phyloP scores from a whole-genome alignment of 768 basidiomycete genomes.

The Mycena amicta region DNA sequence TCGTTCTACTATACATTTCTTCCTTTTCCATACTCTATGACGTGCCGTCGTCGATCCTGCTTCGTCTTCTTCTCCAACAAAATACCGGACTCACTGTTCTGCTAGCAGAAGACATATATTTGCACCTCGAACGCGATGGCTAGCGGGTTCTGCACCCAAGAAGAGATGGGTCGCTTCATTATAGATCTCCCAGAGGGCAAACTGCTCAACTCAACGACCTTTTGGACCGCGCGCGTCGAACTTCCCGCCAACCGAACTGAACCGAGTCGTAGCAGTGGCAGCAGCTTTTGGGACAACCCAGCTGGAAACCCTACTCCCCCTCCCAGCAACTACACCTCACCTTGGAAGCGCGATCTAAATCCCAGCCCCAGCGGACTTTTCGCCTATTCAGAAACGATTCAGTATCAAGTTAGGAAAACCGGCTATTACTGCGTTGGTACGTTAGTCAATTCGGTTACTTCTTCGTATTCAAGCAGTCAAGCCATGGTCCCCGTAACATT shows the following conservation, averaged over 20 bases:
- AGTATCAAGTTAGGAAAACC: constrained; percentile 80
- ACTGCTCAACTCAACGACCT: constrained; percentile 70
- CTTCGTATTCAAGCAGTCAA: constrained; percentile 32
- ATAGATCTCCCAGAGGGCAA: constrained; percentile 68
- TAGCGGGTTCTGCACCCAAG: constrained; percentile 66
- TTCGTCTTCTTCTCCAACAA: no score
- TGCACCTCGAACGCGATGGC: constrained; percentile 84
- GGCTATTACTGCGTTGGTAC: constrained; percentile 96
- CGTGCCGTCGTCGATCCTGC: no score
- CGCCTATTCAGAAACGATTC: constrained; percentile 70
- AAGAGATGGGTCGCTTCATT: constrained; percentile 89
- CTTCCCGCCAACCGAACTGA: constrained; percentile 48
- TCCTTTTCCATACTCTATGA: no score
- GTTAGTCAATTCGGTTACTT: constrained; percentile 38
- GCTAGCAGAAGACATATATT: constrained; percentile 85
- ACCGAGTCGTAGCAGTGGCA: constrained; percentile 24
- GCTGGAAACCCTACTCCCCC: constrained; percentile 61
- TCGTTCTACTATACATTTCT: no score
- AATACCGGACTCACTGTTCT: constrained; percentile 20
- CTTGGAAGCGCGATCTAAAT: constrained; percentile 49
- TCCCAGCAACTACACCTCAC: constrained; percentile 47
- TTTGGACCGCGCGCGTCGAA: constrained; percentile 83
- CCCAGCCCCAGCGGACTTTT: constrained; percentile 54
- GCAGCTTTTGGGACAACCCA: constrained; percentile 61
- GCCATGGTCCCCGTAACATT: constrained; percentile 90